Evolutionary conservation across 2,329 filamentous ascomycete genomes (phyloP).

Genomic region (Penicillium hordei): DNA sequence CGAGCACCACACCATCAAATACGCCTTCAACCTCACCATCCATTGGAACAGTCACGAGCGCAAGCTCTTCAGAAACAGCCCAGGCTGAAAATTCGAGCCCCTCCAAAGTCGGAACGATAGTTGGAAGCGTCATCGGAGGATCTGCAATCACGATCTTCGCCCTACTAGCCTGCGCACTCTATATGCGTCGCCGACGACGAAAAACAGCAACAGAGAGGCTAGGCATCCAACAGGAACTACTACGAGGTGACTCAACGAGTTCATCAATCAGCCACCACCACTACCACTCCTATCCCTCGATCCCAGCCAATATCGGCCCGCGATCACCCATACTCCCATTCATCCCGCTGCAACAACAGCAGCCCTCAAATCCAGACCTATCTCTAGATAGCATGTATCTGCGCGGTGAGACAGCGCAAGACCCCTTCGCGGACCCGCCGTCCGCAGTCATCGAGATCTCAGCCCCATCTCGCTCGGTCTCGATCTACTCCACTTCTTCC

Average conservation of each 20-base stretch:
- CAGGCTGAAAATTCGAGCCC: neutral
- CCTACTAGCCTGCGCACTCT: conserved; percentile 25
- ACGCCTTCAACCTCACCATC: neutral
- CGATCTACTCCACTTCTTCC: conserved; percentile 18
- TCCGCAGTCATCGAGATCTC: conserved; percentile 16
- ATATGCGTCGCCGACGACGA: conserved; percentile 26
- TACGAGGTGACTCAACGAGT: conserved; percentile 19
- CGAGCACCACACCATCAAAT: neutral
- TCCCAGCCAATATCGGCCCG: conserved; percentile 3
- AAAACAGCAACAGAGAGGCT: neutral
- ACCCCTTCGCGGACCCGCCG: conserved; percentile 3
- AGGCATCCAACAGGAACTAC: conserved; percentile 20
- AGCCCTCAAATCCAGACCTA: conserved; percentile 8
- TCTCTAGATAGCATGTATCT: conserved; percentile 9
- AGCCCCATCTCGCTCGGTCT: conserved; percentile 16
- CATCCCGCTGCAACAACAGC: conserved; percentile 11
- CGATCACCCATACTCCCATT: conserved; percentile 5
- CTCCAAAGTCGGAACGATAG: conserved; percentile 22
- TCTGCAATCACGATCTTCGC: conserved; percentile 25
- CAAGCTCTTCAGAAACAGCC: neutral
- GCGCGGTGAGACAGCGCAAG: neutral
- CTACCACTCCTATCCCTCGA: conserved; percentile 8
- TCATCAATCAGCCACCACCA: conserved; percentile 9
- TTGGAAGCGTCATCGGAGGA: conserved; percentile 33
- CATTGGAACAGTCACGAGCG: neutral